phyloP scores from a whole-genome alignment of 2,329 filamentous ascomycete genomes.

The Aspergillus versicolor region DNA sequence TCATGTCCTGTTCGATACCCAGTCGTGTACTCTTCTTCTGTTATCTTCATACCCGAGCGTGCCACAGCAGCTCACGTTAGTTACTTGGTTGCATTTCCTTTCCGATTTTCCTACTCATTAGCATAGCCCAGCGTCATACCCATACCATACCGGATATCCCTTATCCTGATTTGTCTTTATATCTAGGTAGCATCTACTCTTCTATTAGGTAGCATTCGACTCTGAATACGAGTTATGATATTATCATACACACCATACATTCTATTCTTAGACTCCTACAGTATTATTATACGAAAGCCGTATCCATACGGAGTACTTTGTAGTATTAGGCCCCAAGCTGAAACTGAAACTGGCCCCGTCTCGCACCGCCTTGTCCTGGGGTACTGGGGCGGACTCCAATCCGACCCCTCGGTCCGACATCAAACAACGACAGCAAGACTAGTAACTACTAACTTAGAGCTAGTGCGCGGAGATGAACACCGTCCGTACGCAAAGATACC shows the following conservation, averaged over 20 bases:
- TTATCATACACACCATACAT: not conserved
- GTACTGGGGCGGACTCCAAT: no score
- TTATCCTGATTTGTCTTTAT: not conserved
- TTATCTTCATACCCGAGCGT: conserved; percentile 22
- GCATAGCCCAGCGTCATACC: conserved; percentile 26
- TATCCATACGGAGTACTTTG: no score
- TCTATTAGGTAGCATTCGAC: not conserved
- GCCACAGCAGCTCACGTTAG: conserved; percentile 20
- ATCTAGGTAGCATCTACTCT: not conserved
- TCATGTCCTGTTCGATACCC: conserved; percentile 20
- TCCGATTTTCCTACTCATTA: conserved; percentile 14
- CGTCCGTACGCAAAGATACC: no score
- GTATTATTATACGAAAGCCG: no score
- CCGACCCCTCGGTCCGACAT: no score
- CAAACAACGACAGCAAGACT: no score
- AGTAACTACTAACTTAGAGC: no score
- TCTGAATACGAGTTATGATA: not conserved
- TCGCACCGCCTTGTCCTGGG: no score
- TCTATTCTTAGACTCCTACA: not conserved
- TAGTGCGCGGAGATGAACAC: no score
- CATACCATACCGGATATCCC: not conserved
- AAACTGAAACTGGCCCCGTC: no score
- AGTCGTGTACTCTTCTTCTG: conserved; percentile 18
- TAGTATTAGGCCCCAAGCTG: no score
- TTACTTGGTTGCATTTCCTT: not conserved